phyloP scores from a whole-genome alignment of 345 rosid species.

The Corchorus capsularis region DNA sequence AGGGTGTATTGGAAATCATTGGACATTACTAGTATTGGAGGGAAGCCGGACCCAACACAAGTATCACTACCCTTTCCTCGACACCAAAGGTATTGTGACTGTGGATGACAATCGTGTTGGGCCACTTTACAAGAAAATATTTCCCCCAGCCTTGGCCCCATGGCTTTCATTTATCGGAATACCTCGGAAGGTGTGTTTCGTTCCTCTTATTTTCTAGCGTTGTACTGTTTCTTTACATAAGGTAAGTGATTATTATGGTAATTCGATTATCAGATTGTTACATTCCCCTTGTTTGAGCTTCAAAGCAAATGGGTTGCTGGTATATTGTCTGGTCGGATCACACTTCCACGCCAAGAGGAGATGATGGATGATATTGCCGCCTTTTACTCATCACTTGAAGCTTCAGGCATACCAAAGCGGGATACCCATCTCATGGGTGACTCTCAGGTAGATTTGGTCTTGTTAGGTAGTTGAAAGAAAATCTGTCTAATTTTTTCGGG shows the following conservation, averaged over 20 bases:
- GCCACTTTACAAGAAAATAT: conserved; percentile 73
- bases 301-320: no score
- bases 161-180: no score
- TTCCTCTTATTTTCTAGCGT: background rate
- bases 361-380: conserved; percentile 62
- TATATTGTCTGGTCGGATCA: no score
- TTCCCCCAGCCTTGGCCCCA: no score
- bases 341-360: conserved; percentile 58
- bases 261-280: conserved; percentile 43
- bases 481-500: background rate
- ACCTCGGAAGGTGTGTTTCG: conserved; percentile 61
- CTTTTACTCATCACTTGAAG: conserved; percentile 52
- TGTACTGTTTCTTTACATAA: background rate
- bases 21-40: no score
- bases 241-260: background rate
- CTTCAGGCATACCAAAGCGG: conserved; percentile 55
- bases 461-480: background rate
- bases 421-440: conserved; percentile 51
- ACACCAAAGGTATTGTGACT: conserved; percentile 57
- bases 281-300: conserved; percentile 65
- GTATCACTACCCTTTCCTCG: conserved; percentile 86
- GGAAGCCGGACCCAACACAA: no score
- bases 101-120: conserved; percentile 77
- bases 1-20: no score
- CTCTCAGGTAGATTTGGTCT: conserved; percentile 43